Base-by-base conservation (phyloP, 441 rosid genomes). In the Rhodomyrtus psidioides region DNA sequence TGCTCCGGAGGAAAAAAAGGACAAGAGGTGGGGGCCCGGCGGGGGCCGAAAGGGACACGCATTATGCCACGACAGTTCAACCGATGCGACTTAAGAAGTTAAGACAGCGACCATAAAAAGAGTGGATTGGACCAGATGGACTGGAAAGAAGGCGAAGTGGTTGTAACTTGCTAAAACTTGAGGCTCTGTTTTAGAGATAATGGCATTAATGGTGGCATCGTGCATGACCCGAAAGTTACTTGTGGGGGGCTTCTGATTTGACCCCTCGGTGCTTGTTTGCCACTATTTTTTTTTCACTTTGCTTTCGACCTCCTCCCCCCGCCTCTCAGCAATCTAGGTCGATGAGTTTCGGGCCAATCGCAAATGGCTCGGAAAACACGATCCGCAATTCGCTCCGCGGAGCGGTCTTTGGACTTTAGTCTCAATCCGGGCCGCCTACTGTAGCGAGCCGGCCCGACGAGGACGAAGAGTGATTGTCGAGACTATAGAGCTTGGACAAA, bases 401-500 rank as follows among this genome's bases (percentile, higher is more conserved):
- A 15, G 6, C 39, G 2, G 3, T 15, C 21, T 51, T 12, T 51
- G 53, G 53, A 51, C 14, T 51, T 51, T 12, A 12, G 14, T 4
- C 14, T 3, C 53, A 51, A 51, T 10, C 13, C 51, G 53, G 53
- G 53, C 53, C 5, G 5, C 53, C 15, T 12, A 12, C 53, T 51
- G 53, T 51, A 51, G 12, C 53, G 4, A 51, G 1, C 53, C 53
- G 15, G 5, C 12, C 53, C 14, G 53, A 51, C 15, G 15, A 51
- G 53, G 4, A 12, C 15, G 1, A 4, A 13, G 5, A 51, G 4
- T 51, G 53, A 1, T 51, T 1, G 14, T 1, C 9, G 1, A 3
- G 14, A 4, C 53, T 51, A 51, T 15, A 51, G 53, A 14, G 15
- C 5, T 13, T 51, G 9, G 15, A 51, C 5, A 51, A 51, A 14